These are phyloP conservation scores for Aspergillus ostianus DNA, from an alignment of 495 filamentous ascomycete genomes.

Conservation along the genomic window DNA sequence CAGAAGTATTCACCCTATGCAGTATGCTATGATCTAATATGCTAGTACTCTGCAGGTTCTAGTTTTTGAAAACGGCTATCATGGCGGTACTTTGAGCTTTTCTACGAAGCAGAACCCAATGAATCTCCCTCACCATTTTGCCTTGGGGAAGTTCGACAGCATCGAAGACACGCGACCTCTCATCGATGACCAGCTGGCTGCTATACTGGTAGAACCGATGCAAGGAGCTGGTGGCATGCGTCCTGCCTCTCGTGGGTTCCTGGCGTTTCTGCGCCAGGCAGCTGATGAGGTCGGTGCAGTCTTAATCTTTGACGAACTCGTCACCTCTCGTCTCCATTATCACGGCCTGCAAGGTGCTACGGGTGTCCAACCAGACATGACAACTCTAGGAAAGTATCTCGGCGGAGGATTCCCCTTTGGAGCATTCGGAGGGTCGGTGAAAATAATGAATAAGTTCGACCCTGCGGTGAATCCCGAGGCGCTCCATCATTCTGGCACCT, in stretches of 20 bases:
- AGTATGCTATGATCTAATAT: background rate
- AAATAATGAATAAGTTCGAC: constrained; percentile 57
- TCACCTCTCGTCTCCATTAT: constrained; percentile 55
- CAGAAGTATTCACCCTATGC: background rate
- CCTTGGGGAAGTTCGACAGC: constrained; percentile 49
- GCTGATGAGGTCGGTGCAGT: constrained; percentile 40
- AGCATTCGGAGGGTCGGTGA: constrained; percentile 57
- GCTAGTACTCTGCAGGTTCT: constrained; percentile 13
- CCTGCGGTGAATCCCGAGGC: constrained; percentile 24
- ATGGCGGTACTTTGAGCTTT: constrained; percentile 40
- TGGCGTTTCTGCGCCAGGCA: constrained; percentile 35
- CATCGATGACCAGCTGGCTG: constrained; percentile 39
- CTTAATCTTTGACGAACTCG: constrained; percentile 65
- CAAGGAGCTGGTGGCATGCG: constrained; percentile 56
- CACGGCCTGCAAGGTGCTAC: constrained; percentile 40
- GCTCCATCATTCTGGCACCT: constrained; percentile 59
- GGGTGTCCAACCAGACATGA: constrained; percentile 49
- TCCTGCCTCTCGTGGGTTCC: constrained; percentile 42
- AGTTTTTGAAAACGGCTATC: constrained; percentile 53
- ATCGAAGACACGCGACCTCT: constrained; percentile 11
- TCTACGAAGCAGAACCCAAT: constrained; percentile 4
- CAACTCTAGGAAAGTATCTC: constrained; percentile 62
- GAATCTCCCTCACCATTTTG: constrained; percentile 30
- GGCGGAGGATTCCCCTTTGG: constrained; percentile 64
- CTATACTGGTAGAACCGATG: constrained; percentile 59